These are phyloP conservation scores for Liriodendron chinense DNA, from an alignment of 164 flowering plant genomes.

Conservation along the genomic window DNA sequence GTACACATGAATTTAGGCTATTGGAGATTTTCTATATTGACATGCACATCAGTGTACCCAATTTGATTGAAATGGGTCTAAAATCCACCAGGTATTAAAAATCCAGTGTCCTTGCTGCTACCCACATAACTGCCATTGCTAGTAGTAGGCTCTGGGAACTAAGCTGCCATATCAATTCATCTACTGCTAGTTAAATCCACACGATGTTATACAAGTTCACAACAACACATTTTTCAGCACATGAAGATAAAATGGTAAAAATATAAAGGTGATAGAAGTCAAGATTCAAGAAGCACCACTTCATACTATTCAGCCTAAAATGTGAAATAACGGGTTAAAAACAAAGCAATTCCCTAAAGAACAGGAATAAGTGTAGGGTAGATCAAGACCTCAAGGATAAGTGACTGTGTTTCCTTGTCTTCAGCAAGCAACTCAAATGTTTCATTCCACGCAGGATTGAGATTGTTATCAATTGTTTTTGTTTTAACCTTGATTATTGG, in stretches of 20 bases:
- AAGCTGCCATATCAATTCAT: too few relatives aligned
- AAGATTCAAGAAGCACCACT: too few relatives aligned
- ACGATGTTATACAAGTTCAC: not conserved
- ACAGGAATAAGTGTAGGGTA: not conserved
- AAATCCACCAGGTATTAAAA: too few relatives aligned
- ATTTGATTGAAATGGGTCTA: too few relatives aligned
- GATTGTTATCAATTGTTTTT: slow-evolving; percentile 71
- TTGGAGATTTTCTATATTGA: too few relatives aligned
- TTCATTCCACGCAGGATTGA: slow-evolving; percentile 92
- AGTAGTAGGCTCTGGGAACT: too few relatives aligned
- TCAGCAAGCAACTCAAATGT: slow-evolving; percentile 87
- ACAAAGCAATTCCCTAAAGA: not conserved
- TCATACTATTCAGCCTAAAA: too few relatives aligned
- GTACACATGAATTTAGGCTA: too few relatives aligned
- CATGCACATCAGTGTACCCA: too few relatives aligned
- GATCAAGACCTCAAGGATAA: slow-evolving; percentile 68
- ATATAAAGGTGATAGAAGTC: not conserved
- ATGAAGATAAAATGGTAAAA: not conserved
- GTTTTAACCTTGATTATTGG: slow-evolving; percentile 85
- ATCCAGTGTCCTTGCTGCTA: too few relatives aligned
- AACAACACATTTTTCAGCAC: not conserved
- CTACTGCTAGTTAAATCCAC: too few relatives aligned
- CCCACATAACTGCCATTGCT: too few relatives aligned
- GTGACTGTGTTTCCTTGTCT: slow-evolving; percentile 93
- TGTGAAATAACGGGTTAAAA: not conserved